These are phyloP conservation scores for Rhododendron williamsianum DNA, from an alignment of 148 eudicot species.

Conservation along the genomic window DNA sequence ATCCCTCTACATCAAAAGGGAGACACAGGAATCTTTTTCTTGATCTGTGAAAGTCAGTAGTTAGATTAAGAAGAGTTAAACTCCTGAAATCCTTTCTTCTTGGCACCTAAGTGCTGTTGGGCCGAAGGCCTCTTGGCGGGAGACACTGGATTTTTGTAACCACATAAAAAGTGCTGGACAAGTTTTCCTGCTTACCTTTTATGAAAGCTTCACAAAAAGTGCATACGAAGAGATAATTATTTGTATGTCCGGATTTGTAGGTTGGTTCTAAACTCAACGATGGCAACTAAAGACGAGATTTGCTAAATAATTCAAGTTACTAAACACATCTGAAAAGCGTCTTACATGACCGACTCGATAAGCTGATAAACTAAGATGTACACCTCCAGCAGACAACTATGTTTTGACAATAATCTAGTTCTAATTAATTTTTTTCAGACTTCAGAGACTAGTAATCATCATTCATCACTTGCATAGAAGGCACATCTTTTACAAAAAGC, in stretches of 20 bases:
- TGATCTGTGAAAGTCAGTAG: neutral
- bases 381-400: neutral
- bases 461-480: neutral
- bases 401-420: neutral
- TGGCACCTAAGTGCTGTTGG: neutral
- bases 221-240: neutral
- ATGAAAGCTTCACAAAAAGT: neutral
- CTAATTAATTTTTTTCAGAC: neutral
- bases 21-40: neutral
- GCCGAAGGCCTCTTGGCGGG: neutral
- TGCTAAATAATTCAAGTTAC: neutral
- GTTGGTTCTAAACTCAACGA: neutral
- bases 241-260: neutral
- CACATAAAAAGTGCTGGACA: neutral
- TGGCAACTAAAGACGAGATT: neutral
- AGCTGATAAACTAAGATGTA: neutral
- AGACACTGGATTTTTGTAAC: neutral
- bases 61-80: neutral
- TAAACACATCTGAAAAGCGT: neutral
- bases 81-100: neutral
- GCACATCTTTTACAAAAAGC: neutral
- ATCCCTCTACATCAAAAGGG: neutral
- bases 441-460: neutral
- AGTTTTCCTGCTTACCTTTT: neutral
- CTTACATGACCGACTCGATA: neutral